Conservation (phyloP, 441 rosid species). For the Cnidoscolus chayamansa region DNA sequence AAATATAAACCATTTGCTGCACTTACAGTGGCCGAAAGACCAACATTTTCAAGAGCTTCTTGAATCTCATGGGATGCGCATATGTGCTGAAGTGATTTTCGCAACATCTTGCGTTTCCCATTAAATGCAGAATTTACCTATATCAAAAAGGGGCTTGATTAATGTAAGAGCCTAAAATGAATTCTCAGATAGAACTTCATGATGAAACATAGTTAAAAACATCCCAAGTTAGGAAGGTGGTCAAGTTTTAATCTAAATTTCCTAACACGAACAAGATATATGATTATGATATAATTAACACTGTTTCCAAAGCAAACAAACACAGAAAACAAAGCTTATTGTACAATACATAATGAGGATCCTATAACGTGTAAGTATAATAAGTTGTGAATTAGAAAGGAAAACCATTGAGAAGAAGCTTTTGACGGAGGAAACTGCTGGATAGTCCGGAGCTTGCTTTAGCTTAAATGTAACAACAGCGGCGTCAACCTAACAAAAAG, state of each 20-base stretch:
- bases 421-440: conserved; percentile 62
- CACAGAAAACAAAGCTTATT: not conserved
- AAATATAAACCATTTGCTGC: not conserved
- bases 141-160: not conserved
- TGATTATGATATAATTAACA: too few relatives aligned
- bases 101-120: conserved; percentile 86
- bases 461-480: conserved; percentile 75
- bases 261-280: too few relatives aligned
- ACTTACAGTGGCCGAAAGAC: conserved; percentile 71
- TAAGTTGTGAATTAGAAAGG: conserved; percentile 10
- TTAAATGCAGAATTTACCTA: conserved; percentile 91
- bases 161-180: too few relatives aligned
- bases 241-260: not conserved
- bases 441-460: conserved; percentile 73
- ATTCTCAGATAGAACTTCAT: not conserved
- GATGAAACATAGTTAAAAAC: not conserved
- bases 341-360: too few relatives aligned
- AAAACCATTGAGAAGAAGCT: conserved; percentile 89
- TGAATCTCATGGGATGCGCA: conserved; percentile 63
- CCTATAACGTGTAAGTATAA: too few relatives aligned
- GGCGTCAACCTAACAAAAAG: conserved; percentile 76
- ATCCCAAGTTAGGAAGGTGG: not conserved
- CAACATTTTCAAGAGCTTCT: conserved; percentile 60
- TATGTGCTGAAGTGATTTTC: conserved; percentile 73
- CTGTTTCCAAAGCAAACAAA: too few relatives aligned